Evolutionary conservation across 176 grass and related monocot species (phyloP).

Genomic region (Bromus sterilis): DNA sequence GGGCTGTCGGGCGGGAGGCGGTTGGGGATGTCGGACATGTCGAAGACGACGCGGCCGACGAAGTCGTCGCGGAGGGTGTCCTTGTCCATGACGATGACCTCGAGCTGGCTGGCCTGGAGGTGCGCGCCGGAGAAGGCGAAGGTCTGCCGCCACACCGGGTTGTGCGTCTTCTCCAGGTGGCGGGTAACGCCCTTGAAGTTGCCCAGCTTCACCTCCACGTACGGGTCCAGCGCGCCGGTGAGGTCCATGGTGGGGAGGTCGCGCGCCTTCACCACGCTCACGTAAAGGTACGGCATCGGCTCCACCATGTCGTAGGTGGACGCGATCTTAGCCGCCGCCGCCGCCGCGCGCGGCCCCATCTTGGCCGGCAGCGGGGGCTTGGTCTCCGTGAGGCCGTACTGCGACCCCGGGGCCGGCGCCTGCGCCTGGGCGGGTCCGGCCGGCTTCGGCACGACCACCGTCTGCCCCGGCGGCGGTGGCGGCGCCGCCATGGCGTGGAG

Average conservation of each 20-base stretch:
- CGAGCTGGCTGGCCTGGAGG: slow-evolving; percentile 44
- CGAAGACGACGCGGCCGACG: slow-evolving; percentile 53
- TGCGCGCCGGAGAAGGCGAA: slow-evolving; percentile 71
- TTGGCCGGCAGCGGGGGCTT: slow-evolving; percentile 42
- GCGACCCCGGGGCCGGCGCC: background rate
- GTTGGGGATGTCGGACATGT: slow-evolving; percentile 44
- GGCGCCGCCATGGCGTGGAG: slow-evolving; percentile 25
- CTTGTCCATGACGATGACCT: slow-evolving; percentile 75
- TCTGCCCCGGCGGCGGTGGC: slow-evolving; percentile 22
- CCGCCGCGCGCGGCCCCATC: slow-evolving; percentile 27
- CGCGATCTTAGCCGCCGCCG: slow-evolving; percentile 50
- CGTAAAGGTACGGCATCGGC: slow-evolving; percentile 53
- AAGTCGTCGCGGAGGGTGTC: slow-evolving; percentile 58
- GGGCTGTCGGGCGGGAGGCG: slow-evolving; percentile 69
- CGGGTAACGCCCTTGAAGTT: slow-evolving; percentile 61
- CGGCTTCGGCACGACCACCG: slow-evolving; percentile 17
- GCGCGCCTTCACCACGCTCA: slow-evolving; percentile 59
- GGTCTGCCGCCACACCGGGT: slow-evolving; percentile 71
- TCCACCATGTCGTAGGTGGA: slow-evolving; percentile 81
- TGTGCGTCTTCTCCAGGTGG: slow-evolving; percentile 58
- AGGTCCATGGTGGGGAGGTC: slow-evolving; percentile 66
- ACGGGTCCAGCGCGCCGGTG: slow-evolving; percentile 76
- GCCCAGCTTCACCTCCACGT: slow-evolving; percentile 71
- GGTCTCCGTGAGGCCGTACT: slow-evolving; percentile 31
- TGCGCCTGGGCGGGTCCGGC: background rate